A percentile compares a stretch with the other conserved stretches of the same genome.
Evolutionary conservation across 2,329 filamentous ascomycete species (phyloP).

Genomic region (Fusarium denticulatum): DNA sequence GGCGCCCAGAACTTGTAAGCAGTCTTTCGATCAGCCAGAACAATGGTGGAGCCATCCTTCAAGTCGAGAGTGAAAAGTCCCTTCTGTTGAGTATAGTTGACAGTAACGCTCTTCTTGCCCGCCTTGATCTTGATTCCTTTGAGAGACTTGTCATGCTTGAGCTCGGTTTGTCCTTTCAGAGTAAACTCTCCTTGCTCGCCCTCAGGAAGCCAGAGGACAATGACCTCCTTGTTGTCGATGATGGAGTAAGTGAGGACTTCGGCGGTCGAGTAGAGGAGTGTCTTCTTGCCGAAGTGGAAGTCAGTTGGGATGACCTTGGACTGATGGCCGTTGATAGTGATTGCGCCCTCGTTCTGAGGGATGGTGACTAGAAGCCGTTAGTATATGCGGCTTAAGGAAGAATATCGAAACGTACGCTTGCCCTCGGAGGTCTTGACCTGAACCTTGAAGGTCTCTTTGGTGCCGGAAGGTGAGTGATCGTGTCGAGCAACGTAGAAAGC

Average conservation of each 20-base stretch:
- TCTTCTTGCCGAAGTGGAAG: constrained; percentile 63
- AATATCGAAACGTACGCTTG: constrained; percentile 25
- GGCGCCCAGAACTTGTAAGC: constrained; percentile 69
- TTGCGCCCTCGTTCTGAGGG: constrained; percentile 58
- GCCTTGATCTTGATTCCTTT: constrained; percentile 54
- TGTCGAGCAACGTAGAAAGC: constrained; percentile 70
- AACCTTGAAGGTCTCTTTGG: constrained; percentile 63
- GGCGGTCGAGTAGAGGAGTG: constrained; percentile 64
- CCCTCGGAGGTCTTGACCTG: constrained; percentile 66
- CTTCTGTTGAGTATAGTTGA: constrained; percentile 59
- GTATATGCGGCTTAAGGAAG: accelerated
- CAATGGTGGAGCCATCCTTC: constrained; percentile 57
- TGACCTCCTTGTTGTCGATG: constrained; percentile 57
- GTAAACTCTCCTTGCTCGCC: constrained; percentile 66
- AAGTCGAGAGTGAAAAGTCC: constrained; percentile 60
- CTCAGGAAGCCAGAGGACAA: constrained; percentile 64
- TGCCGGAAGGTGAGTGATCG: constrained; percentile 60
- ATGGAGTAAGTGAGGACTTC: constrained; percentile 63
- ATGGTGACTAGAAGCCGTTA: constrained; percentile 53
- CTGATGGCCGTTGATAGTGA: constrained; percentile 68
- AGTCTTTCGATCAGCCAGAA: constrained; percentile 62
- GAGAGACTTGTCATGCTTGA: constrained; percentile 43
- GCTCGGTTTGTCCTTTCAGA: constrained; percentile 49
- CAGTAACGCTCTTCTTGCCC: constrained; percentile 52
- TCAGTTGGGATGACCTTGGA: constrained; percentile 71